These are phyloP conservation scores for Aureobasidium uvarum DNA, from an alignment of 2,329 filamentous ascomycete species.

Conservation along the genomic window DNA sequence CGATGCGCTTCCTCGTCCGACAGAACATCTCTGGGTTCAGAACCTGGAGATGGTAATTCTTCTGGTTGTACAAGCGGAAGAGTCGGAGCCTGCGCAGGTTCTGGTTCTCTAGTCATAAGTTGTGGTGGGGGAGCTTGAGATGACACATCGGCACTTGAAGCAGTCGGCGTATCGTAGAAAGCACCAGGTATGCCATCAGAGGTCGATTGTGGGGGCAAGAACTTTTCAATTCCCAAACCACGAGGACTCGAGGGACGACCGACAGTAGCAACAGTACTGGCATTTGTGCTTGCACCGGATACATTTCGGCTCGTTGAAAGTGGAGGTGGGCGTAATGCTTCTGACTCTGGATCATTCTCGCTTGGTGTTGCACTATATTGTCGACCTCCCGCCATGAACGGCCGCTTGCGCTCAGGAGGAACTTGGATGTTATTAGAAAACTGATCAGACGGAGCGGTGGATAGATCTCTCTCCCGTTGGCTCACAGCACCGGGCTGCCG, in stretches of 20 bases:
- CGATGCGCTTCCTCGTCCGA: slow-evolving; percentile 53
- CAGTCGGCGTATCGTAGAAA: slow-evolving; percentile 28
- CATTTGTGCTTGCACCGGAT: slow-evolving; percentile 22
- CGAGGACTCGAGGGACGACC: slow-evolving; percentile 21
- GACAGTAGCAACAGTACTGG: slow-evolving; percentile 12
- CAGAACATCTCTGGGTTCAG: not conserved
- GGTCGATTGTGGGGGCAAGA: not conserved
- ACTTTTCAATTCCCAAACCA: slow-evolving; percentile 20
- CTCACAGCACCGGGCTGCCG: slow-evolving; percentile 30
- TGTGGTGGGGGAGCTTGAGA: slow-evolving; percentile 10
- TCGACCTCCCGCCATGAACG: slow-evolving; percentile 61
- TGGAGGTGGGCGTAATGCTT: slow-evolving; percentile 37
- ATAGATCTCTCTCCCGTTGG: slow-evolving; percentile 23
- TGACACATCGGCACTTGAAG: slow-evolving; percentile 25
- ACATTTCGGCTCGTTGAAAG: slow-evolving; percentile 29
- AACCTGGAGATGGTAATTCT: not conserved
- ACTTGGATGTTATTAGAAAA: slow-evolving; percentile 23
- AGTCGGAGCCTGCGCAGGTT: slow-evolving; percentile 19
- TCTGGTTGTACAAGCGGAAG: slow-evolving; percentile 25
- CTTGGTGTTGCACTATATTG: slow-evolving; percentile 21
- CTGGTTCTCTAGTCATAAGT: slow-evolving; percentile 3
- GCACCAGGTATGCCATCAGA: slow-evolving; percentile 21
- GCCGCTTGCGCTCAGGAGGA: slow-evolving; percentile 61
- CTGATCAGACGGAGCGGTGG: slow-evolving; percentile 6
- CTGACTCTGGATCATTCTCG: slow-evolving; percentile 21